Percentiles rank a stretch among this genome's conserved stretches.
These are phyloP conservation scores for Verruconis gallopava DNA, from an alignment of 2,329 filamentous ascomycete species.

Conservation along the genomic window DNA sequence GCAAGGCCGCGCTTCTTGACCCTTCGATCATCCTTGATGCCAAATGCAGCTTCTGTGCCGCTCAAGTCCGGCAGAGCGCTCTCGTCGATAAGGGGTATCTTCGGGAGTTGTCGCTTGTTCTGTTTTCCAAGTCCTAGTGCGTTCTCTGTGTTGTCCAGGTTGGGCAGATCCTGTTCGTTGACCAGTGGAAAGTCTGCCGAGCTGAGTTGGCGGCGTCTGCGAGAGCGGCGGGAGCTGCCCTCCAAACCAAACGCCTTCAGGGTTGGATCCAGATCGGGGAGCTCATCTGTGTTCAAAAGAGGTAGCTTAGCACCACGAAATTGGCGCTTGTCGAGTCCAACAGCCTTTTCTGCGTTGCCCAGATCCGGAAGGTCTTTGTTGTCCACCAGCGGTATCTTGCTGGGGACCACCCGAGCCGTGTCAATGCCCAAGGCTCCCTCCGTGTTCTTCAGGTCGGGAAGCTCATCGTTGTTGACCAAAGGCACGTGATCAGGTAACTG, in stretches of 20 bases:
- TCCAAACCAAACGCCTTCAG: neutral
- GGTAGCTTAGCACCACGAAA: neutral
- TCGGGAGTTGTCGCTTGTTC: neutral
- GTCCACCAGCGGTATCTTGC: neutral
- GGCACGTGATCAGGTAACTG: neutral
- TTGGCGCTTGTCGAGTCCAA: neutral
- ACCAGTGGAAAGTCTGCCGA: neutral
- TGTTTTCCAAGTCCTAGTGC: neutral
- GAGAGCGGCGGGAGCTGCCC: neutral
- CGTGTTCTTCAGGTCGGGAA: neutral
- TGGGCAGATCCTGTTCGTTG: neutral
- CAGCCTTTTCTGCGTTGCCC: neutral
- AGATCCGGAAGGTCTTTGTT: neutral
- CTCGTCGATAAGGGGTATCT: neutral
- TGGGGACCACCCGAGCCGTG: no score
- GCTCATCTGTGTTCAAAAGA: no score
- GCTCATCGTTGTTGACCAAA: neutral
- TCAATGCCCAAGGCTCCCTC: neutral
- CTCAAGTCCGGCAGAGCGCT: neutral
- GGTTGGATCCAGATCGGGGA: neutral
- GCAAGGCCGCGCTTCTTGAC: neutral
- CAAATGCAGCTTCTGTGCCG: neutral
- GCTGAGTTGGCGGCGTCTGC: neutral
- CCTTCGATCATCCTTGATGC: neutral
- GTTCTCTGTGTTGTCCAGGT: neutral